Conservation (phyloP, 1,284 basidiomycete species). For the Anthracocystis setariae region DNA sequence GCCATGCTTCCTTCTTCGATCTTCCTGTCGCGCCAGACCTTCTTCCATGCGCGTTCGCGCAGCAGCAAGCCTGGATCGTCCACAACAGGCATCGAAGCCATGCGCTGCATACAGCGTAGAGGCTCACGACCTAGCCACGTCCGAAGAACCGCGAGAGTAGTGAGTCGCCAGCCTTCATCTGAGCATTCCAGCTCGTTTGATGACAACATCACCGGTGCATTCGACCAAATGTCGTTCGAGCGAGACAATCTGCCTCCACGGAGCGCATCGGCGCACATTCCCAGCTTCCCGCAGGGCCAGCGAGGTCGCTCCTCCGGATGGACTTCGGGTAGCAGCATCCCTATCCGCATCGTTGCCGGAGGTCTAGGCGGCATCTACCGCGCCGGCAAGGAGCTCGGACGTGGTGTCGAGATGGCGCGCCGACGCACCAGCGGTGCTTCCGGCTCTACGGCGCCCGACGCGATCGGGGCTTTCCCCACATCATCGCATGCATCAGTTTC, state of each 20-base stretch:
- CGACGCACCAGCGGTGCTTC: constrained; percentile 31
- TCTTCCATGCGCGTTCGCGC: constrained; percentile 33
- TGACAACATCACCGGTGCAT: constrained; percentile 33
- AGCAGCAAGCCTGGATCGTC: constrained; percentile 1
- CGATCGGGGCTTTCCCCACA: not conserved
- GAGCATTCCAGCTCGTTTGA: constrained; percentile 21
- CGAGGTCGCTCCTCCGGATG: constrained; percentile 36
- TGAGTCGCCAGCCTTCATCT: constrained; percentile 23
- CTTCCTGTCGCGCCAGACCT: constrained; percentile 42
- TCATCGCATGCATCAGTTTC: constrained; percentile 25
- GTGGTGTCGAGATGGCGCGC: constrained; percentile 42
- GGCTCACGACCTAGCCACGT: constrained; percentile 29
- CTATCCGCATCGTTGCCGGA: constrained; percentile 48
- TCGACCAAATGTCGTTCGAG: constrained; percentile 34
- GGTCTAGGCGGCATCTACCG: constrained; percentile 46
- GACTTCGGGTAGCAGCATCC: constrained; percentile 42
- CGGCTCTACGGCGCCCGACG: constrained; percentile 1
- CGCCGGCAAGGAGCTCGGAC: constrained; percentile 45
- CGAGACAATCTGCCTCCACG: constrained; percentile 11
- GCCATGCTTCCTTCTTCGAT: constrained; percentile 40
- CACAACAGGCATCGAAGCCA: not conserved
- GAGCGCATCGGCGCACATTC: constrained; percentile 37
- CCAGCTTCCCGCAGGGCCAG: constrained; percentile 48
- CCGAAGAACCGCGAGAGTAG: constrained; percentile 31
- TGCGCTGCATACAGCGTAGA: constrained; percentile 20